Percentiles rank a stretch among this genome's conserved stretches.
These are phyloP conservation scores for Parsonsia alboflavescens DNA, from an alignment of 257 asterid genomes.

Conservation along the genomic window DNA sequence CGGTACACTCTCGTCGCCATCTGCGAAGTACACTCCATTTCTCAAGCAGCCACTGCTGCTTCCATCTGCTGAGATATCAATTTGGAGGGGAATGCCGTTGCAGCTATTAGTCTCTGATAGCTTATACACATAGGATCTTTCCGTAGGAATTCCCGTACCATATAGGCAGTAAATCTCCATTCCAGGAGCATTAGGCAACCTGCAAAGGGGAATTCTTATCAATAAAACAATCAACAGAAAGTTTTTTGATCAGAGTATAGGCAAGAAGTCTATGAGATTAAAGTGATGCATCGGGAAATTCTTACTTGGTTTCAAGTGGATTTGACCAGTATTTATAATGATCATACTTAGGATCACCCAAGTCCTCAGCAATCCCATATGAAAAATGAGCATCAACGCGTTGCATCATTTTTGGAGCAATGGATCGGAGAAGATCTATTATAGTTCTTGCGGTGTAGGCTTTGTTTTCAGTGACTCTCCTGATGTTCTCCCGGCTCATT, in stretches of 20 bases:
- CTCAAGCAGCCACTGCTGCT: slow-evolving; percentile 57
- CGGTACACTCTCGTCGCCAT: slow-evolving; percentile 76
- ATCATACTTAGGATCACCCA: slow-evolving; percentile 66
- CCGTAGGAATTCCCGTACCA: slow-evolving; percentile 85
- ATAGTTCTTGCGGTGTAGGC: slow-evolving; percentile 56
- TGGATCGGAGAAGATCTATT: slow-evolving; percentile 55
- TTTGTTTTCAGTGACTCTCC: slow-evolving; percentile 40
- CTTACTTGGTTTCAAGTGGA: slow-evolving; percentile 90
- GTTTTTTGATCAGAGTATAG: not conserved
- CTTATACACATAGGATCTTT: slow-evolving; percentile 78
- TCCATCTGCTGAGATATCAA: slow-evolving; percentile 66
- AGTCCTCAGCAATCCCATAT: slow-evolving; percentile 76
- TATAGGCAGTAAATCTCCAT: slow-evolving; percentile 78
- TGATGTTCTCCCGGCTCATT: slow-evolving; percentile 47
- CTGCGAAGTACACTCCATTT: slow-evolving; percentile 69
- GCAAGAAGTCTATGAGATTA: not conserved
- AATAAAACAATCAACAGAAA: not conserved
- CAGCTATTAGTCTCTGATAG: slow-evolving; percentile 48
- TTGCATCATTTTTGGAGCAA: slow-evolving; percentile 86
- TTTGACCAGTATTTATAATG: slow-evolving; percentile 91
- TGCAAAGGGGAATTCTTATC: slow-evolving; percentile 19
- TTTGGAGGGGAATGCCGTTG: slow-evolving; percentile 76
- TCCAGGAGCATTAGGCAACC: slow-evolving; percentile 85
- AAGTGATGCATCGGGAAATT: not conserved
- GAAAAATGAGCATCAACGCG: slow-evolving; percentile 86